Base-by-base conservation (phyloP, 2,329 filamentous ascomycete genomes). In the Apiospora rasikravindrae region DNA sequence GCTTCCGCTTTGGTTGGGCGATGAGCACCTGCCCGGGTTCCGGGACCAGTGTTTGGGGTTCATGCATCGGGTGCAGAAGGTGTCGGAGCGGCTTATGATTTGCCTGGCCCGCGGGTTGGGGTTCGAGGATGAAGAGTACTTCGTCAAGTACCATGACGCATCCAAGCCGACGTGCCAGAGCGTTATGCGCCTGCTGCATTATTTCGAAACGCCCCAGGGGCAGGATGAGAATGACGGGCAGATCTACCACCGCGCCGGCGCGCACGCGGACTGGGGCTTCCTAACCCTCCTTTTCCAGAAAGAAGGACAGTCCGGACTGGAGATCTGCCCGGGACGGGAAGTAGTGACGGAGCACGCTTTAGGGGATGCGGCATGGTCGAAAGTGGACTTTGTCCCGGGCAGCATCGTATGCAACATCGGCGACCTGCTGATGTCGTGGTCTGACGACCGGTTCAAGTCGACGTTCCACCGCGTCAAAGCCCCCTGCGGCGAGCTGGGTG, bases 391-490 rank as follows among this genome's bases (percentile, higher is more conserved):
- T 10, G 80, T 77, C 5, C 80, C 82, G 0, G 87, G 85, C 0
- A 85, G 85, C 69, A 88, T 89, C 72, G 86, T 91, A 7, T 91
- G 89, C 80, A 91, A 90, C 75, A 89, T 91, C 72, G 89, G 89
- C 2, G 89, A 91, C 77, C 80, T 91, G 73, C 82, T 91, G 29
- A 91, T 91, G 89, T 86, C 83, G 49, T 90, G 89, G 88, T 88
- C 85, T n/a, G 89, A 91, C 76, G 90, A 91, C 78, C 84, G 89
- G 22, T 91, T 91, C 82, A 91, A 90, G 81, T 88, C 85, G 53
- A 90, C 89, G 0, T 89, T 90, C 71, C 89, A 91, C 79, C 85
- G 89, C 4, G 89, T 91, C 71, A 89, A 89, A 78, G 87, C 88
- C 0, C 88, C 88, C 0, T 83, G 80, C 45, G 49, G 49, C 49